Conservation (phyloP, 768 basidiomycete species). For the Myochromella boudieri region DNA sequence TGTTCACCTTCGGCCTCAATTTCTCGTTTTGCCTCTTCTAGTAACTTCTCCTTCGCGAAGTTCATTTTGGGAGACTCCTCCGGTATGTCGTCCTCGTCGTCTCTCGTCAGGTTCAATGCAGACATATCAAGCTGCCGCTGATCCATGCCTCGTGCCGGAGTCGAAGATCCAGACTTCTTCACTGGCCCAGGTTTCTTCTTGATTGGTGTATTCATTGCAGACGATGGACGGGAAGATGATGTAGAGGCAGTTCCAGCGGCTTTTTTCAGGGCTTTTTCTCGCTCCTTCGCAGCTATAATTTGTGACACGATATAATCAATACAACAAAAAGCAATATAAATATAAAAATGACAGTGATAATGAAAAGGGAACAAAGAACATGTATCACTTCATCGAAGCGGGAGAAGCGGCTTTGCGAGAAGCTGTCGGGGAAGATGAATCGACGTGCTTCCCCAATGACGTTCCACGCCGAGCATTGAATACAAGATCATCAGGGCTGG, state of each 20-base stretch:
- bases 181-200: slow-evolving; percentile 43
- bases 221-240: slow-evolving; percentile 45
- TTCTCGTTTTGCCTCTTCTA: slow-evolving; percentile 71
- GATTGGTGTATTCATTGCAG: slow-evolving; percentile 40
- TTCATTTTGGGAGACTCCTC: slow-evolving; percentile 64
- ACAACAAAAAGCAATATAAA: slow-evolving; percentile 26
- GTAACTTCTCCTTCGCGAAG: slow-evolving; percentile 75
- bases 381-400: slow-evolving; percentile 19
- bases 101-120: slow-evolving; percentile 63
- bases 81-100: slow-evolving; percentile 37
- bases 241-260: slow-evolving; percentile 37
- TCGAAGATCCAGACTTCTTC: slow-evolving; percentile 40
- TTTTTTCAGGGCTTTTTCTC: slow-evolving; percentile 70
- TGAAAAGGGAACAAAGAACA: slow-evolving; percentile 14
- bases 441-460: slow-evolving; percentile 43
- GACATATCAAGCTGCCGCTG: slow-evolving; percentile 71
- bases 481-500: slow-evolving; percentile 92
- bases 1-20: slow-evolving; percentile 47
- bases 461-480: slow-evolving; percentile 80
- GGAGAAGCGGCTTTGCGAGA: slow-evolving; percentile 22
- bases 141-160: slow-evolving; percentile 45
- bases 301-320: slow-evolving; percentile 39
- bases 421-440: slow-evolving; percentile 16
- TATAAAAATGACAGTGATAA: slow-evolving; percentile 18
- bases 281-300: slow-evolving; percentile 74